A percentile compares a stretch with the other conserved stretches of the same genome.
Conservation (phyloP, 306 rosid genomes). For the Mimosa bimucronata region DNA sequence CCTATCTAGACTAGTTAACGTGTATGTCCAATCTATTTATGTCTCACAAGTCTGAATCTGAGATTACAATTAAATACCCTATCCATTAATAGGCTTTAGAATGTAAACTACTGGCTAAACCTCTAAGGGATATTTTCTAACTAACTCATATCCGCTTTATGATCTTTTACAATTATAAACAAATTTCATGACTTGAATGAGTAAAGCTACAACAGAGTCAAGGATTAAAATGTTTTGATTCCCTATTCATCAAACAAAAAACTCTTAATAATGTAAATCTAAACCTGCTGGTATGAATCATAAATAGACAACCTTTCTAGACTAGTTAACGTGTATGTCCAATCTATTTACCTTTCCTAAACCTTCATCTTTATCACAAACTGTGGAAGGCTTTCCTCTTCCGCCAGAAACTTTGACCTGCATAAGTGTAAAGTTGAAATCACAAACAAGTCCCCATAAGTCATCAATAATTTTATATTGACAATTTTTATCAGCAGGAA, state of each 20-base stretch:
- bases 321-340: slow-evolving; percentile 25
- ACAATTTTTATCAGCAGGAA: slow-evolving; percentile 29
- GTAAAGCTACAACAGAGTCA: not conserved
- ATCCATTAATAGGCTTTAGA: no score
- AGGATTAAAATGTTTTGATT: not conserved
- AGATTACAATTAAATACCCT: no score
- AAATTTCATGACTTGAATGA: slow-evolving; percentile 2
- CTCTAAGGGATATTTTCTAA: no score
- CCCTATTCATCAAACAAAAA: not conserved
- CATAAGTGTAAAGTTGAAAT: slow-evolving; percentile 35
- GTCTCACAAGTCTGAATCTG: no score
- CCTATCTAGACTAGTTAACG: slow-evolving; percentile 21
- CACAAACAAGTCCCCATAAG: slow-evolving; percentile 13
- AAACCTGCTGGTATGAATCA: slow-evolving; percentile 19
- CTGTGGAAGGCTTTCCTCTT: slow-evolving; percentile 66
- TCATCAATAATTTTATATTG: not conserved
- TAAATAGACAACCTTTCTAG: slow-evolving; percentile 9
- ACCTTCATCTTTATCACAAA: slow-evolving; percentile 85
- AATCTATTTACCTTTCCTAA: slow-evolving; percentile 66
- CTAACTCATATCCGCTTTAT: no score
- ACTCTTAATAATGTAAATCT: not conserved
- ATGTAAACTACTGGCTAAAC: no score
- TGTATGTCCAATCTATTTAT: slow-evolving; percentile 20
- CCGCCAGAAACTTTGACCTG: slow-evolving; percentile 79
- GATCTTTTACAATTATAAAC: not conserved